Conservation (phyloP, 306 rosid genomes). For the Canavalia ensiformis region DNA sequence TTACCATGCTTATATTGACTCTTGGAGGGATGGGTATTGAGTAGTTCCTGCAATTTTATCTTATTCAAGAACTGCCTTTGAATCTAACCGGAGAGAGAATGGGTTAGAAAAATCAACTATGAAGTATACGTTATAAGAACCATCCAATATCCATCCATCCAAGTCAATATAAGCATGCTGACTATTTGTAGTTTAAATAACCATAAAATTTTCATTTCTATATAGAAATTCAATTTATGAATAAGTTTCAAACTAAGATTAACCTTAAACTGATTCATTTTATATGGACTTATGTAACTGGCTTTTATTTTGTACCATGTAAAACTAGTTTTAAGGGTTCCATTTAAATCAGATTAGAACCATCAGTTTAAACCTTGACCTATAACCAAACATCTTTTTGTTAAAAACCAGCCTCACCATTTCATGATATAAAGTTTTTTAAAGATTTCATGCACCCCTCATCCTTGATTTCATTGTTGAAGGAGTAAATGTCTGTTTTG, state of each 20-base stretch:
- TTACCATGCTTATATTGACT: not conserved
- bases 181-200: not conserved
- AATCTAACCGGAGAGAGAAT: not conserved
- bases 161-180: not conserved
- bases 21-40: not conserved
- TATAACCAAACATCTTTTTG: not conserved
- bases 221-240: not conserved
- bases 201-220: not conserved
- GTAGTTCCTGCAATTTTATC: not conserved
- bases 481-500: not conserved
- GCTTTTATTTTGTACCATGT: not conserved
- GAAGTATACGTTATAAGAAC: not conserved
- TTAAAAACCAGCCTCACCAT: not conserved
- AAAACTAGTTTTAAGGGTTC: not conserved
- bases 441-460: not conserved
- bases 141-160: not conserved
- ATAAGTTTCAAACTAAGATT: not conserved
- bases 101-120: not conserved
- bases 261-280: not conserved
- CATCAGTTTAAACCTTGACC: not conserved
- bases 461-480: not conserved
- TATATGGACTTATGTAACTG: not conserved
- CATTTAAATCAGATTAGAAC: not conserved
- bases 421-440: too few species aligned
- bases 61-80: slow-evolving; percentile 1